Base-by-base conservation (phyloP, 495 filamentous ascomycete genomes). In the Friedmanniomyces endolithicus region DNA sequence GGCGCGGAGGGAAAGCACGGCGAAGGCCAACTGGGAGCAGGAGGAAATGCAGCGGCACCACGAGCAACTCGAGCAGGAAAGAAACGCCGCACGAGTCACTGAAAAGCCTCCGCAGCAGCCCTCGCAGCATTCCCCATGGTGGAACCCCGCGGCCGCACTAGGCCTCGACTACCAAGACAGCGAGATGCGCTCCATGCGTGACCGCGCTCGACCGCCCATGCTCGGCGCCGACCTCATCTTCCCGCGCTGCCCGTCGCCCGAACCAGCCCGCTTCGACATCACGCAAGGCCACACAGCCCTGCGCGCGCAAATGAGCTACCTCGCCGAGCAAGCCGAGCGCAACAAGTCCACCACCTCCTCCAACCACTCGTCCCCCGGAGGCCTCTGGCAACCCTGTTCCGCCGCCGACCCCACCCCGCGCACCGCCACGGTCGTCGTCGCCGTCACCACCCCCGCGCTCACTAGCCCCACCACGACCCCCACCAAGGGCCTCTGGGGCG, bases 211-310 rank as follows among this genome's bases (percentile, higher is more conserved):
- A 56, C 89, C 90, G 17, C 90, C 89, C 1, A 90, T 95, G 87
- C 78, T 94, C 7, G 90, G 90, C 40, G 58, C 69, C 23, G 84
- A 90, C 52, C 74, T 95, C 49, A 71, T 74, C 20, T 87, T 95
- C 61, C 84, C 86, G 3, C 77, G 78, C 59, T 92, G 86, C 64
- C 70, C 74, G 0, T 92, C 88, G 11, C 90, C 90, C 0, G 80
- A 86, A 60, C 77, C 76, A n/a, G 90, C 88, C 25, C 75, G 85
- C 53, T 83, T 88, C 65, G 86, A 94, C 56, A 77, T 82, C 20
- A 72, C 69, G 4, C 70, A 72, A 56, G 68, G 69, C 35, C 61
- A 56, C 6, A 55, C 64, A 12, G 59, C 57, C 11, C 31, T 20
- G 66, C 78, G 37, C 74, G 77, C 62, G 48, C 64, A 63, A 23